Evolutionary conservation across 2,329 filamentous ascomycete genomes (phyloP), one percentile per base, ranked within the genome.

Genomic region (Aureobasidium sp.): DNA sequence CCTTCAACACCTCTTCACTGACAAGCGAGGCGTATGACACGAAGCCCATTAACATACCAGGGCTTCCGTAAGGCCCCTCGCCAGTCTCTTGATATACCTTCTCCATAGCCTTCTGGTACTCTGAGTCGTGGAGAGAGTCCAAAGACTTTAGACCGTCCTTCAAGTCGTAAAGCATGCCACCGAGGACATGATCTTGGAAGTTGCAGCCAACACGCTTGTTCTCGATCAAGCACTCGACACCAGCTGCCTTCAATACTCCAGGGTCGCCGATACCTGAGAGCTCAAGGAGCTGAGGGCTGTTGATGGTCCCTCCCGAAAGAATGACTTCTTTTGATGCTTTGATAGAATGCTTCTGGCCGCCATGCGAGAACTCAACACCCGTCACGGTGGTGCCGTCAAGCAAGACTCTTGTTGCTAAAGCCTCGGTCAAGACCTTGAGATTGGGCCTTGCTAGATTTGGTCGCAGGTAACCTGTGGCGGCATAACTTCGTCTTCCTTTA

Each of bases 281-380:
- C 17, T 50, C 47, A 20, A 81, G 77, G 15, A 83, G 72, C 69
- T 79, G 82, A 2, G 78, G 84, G n/a, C 81, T 84, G 68, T 79
- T 78, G 34, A 81, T 72, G 26, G 76, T 79, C 0, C 84, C 84
- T 0, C 82, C 83, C 4, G 79, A 79, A 1, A 87, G 68, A 37
- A 88, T 78, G 12, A 86, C 76, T 66, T 87, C 84, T 61, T 69
- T 67, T 6, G 63, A 64, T 67, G 67, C 72, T 12, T 64, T 75
- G 2, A 74, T 69, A 5, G 68, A 64, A 53, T 73, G 69, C 9
- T 72, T 69, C 15, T 71, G 63, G 1, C 76, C 78, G 5, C 70
- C 68, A 36, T 75, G 70, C 7, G 66, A 71, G 66, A 82, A 80
- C 26, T 74, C 74, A 4, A 79, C 79, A 9, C 71, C 70, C 4